Evolutionary conservation across 2,329 filamentous ascomycete species (phyloP).

Genomic region (Alternaria brassicicola): DNA sequence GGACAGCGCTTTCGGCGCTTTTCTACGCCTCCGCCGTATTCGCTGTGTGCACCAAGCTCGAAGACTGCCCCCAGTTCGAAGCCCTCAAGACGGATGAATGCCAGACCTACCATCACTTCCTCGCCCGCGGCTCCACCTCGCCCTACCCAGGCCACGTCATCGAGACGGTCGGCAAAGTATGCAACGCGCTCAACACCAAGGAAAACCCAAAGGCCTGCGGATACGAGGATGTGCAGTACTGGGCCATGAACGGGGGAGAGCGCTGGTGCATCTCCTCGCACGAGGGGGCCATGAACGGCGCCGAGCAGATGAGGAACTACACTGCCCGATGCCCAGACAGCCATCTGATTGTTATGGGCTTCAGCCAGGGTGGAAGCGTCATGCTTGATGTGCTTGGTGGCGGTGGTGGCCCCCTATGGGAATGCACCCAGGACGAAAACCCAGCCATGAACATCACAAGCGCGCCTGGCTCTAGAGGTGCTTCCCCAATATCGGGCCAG

Average conservation of each 20-base stretch:
- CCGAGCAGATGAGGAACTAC: slow-evolving; percentile 37
- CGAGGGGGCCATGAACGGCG: slow-evolving; percentile 33
- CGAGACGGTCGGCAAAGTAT: slow-evolving; percentile 34
- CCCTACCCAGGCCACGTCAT: slow-evolving; percentile 37
- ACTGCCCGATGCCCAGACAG: slow-evolving; percentile 35
- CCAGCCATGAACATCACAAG: slow-evolving; percentile 27
- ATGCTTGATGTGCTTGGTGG: slow-evolving; percentile 34
- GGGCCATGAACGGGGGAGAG: slow-evolving; percentile 33
- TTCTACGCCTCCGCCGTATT: slow-evolving; percentile 23
- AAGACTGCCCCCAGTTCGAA: slow-evolving; percentile 32
- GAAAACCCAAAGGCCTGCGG: slow-evolving; percentile 32
- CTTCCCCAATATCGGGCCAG: not conserved
- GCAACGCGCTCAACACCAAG: slow-evolving; percentile 31
- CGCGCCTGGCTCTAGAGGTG: slow-evolving; percentile 32
- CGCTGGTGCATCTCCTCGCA: slow-evolving; percentile 35
- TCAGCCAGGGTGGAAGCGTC: slow-evolving; percentile 36
- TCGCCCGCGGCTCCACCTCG: slow-evolving; percentile 35
- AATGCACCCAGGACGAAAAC: slow-evolving; percentile 31
- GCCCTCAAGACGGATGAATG: slow-evolving; percentile 32
- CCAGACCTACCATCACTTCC: slow-evolving; percentile 35
- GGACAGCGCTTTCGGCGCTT: slow-evolving; percentile 23
- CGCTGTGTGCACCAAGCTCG: slow-evolving; percentile 37
- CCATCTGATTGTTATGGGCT: slow-evolving; percentile 36
- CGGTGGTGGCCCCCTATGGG: slow-evolving; percentile 34
- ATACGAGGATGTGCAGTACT: slow-evolving; percentile 36